Evolutionary conservation across 116 monocot species (phyloP), one percentile per base, ranked within the genome.

Genomic region (Iris pallida): DNA sequence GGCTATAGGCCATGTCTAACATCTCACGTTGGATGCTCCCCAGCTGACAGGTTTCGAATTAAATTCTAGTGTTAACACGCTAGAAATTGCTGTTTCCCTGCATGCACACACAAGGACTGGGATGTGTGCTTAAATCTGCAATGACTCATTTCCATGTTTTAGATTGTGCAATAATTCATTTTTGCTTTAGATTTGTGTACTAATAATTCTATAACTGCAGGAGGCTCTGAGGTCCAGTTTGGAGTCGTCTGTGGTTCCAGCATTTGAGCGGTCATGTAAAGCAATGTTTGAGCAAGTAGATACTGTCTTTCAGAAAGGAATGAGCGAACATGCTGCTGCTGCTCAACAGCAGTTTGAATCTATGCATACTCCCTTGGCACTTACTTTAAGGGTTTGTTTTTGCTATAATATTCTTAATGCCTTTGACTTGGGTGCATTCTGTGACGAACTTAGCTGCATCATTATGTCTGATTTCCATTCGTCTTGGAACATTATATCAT

Each of bases 231-330:
- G 60, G 20, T 20, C 60, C 19, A 40, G 30, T 20, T 30, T 60
- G 8, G 80, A 80, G 12, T 57, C 58, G 49, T 63, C 80, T 42
- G 45, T 80, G 7, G 42, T 80, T 63, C 80, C 80, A 44, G 74
- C 74, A 64, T 74, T 80, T 59, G 80, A 74, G 70, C 73, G 70
- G 16, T 74, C 80, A 8, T 80, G 74, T 59, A 69, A 70, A 54
- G 49, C 44, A 54, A 70, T 69, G 73, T 79, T 79, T 57, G 75
- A 80, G 6, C 80, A 80, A 75, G 57, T 80, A 12, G 74, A 80
- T 58, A 47, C 46, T 58, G 52, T 68, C n/a, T 80, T 80, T 48
- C 80, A 75, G 44, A 80, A 70, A 20, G 80, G 80, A 70, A 80
- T 80, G 64, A 49, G 49, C 45, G 80, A 80, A 55, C 75, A 75